Conservation (phyloP, 169 alveolate genomes). For the Besnoitia besnoiti region DNA sequence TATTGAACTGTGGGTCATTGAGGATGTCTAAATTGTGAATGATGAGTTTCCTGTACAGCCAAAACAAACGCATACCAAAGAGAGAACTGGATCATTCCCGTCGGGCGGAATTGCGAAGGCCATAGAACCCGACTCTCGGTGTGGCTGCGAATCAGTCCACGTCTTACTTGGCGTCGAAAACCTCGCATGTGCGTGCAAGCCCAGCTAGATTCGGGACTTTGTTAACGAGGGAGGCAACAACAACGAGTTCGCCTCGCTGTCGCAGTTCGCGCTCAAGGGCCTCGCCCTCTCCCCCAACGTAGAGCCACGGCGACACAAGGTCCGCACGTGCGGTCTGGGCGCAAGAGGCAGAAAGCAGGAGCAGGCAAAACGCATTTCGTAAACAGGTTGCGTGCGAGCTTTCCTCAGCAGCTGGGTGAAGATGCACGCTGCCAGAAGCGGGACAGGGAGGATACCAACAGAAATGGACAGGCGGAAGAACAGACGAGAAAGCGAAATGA, state of each 20-base stretch:
- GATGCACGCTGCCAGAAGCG: no score
- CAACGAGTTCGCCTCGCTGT: conserved; percentile 80
- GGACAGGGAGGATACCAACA: no score
- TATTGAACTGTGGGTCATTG: conserved; percentile 81
- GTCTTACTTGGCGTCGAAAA: conserved; percentile 79
- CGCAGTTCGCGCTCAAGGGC: not conserved
- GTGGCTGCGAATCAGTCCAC: no score
- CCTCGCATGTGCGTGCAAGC: conserved; percentile 90
- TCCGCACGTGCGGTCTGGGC: not conserved
- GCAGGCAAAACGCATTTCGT: not conserved
- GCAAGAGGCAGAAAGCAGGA: not conserved
- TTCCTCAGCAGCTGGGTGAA: no score
- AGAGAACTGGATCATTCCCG: no score
- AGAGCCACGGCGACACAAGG: conserved; percentile 7
- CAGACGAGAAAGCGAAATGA: no score
- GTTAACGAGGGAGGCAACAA: conserved; percentile 88
- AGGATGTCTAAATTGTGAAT: conserved; percentile 73
- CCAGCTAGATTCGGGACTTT: conserved; percentile 93
- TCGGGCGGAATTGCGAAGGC: no score
- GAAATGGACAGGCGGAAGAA: no score
- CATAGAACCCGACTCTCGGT: no score
- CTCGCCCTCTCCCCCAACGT: conserved; percentile 1
- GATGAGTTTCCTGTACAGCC: conserved; percentile 74
- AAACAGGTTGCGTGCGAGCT: not conserved
- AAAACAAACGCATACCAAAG: not conserved